Percentiles rank a stretch among this genome's conserved stretches.
phyloP scores from a whole-genome alignment of 2,329 filamentous ascomycete genomes.

The Stachybotrys chartarum region DNA sequence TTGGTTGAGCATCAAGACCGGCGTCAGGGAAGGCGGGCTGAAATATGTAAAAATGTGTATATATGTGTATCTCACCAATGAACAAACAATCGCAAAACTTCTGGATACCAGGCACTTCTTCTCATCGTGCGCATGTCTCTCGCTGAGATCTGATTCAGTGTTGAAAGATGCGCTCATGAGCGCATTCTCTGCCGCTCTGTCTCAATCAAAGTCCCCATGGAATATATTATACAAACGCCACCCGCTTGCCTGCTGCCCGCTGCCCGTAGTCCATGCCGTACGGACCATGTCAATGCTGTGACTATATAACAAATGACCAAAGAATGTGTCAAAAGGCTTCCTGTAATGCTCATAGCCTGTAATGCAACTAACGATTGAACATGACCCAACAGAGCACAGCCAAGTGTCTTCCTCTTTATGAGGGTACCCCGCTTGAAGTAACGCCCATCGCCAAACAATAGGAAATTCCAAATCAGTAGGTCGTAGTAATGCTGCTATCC shows the following conservation, averaged over 20 bases:
- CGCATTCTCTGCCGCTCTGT: background rate
- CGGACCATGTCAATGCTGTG: background rate
- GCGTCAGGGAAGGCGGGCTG: background rate
- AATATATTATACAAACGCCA: background rate
- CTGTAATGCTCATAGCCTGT: too few relatives aligned
- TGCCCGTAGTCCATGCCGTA: too few relatives aligned
- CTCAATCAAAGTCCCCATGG: background rate
- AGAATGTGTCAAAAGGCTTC: background rate
- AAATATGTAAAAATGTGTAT: background rate
- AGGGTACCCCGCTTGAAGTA: too few relatives aligned
- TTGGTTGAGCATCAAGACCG: slow-evolving; percentile 1
- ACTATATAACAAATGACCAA: background rate
- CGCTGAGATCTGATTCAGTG: too few relatives aligned
- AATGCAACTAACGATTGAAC: too few relatives aligned
- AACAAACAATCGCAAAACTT: background rate
- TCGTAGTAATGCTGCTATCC: too few relatives aligned
- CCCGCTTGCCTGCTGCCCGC: background rate
- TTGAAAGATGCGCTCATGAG: background rate
- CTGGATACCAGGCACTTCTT: too few relatives aligned
- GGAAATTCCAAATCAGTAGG: too few relatives aligned
- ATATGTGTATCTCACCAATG: background rate
- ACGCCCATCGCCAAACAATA: too few relatives aligned
- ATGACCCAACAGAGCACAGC: too few relatives aligned
- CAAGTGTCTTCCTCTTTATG: too few relatives aligned
- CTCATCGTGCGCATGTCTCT: too few relatives aligned